Evolutionary conservation across 2,329 filamentous ascomycete species (phyloP).

Genomic region (Karstenula rhodostoma): DNA sequence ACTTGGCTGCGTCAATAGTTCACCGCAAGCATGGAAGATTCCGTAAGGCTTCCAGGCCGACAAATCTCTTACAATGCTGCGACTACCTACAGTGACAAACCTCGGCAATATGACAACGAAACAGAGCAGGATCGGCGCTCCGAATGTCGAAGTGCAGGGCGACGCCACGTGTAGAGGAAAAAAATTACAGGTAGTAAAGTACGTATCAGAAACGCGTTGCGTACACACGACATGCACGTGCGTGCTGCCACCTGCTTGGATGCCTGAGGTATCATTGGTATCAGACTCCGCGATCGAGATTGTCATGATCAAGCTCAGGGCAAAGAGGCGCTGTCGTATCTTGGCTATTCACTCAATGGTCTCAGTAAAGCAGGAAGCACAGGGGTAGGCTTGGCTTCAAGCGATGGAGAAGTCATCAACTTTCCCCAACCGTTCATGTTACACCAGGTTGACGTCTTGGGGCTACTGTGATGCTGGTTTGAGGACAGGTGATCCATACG

Average conservation of each 20-base stretch:
- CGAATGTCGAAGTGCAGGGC: neutral
- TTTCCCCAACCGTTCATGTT: conserved; percentile 6
- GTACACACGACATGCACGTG: neutral
- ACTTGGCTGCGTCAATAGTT: conserved; percentile 5
- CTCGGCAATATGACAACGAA: neutral
- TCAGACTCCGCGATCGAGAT: neutral
- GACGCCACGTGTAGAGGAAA: neutral
- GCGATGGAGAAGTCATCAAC: neutral
- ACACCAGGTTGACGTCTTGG: neutral
- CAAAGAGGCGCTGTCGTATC: neutral
- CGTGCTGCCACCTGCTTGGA: neutral
- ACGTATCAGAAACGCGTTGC: neutral
- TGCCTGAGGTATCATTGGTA: neutral
- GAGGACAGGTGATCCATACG: neutral
- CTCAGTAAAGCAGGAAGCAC: conserved; percentile 1
- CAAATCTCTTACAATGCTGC: conserved; percentile 19
- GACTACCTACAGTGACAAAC: neutral
- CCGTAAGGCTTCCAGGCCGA: conserved; percentile 18
- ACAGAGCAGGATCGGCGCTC: neutral
- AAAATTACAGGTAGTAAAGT: neutral
- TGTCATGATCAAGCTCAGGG: neutral
- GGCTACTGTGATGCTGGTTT: neutral
- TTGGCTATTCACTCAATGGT: neutral
- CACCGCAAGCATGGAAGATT: conserved; percentile 8
- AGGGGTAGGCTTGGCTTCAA: conserved; percentile 9